phyloP scores from a whole-genome alignment of 805 yeast genomes.

The Debaryomyces hansenii region DNA sequence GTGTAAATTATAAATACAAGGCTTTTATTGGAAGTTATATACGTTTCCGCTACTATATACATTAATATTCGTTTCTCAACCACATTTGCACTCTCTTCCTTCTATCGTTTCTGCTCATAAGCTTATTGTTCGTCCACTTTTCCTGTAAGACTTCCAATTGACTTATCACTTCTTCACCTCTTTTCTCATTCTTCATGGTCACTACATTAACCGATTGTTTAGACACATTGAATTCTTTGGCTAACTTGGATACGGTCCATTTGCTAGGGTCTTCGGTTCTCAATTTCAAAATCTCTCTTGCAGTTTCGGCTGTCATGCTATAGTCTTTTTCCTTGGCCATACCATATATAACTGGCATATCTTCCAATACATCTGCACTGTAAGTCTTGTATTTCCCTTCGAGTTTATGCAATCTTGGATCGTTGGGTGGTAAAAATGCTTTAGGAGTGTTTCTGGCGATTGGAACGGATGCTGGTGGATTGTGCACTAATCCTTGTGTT shows the following conservation, averaged over 20 bases:
- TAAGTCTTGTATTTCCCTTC: conserved; percentile 23
- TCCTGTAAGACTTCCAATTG: conserved; percentile 47
- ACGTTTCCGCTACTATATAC: not conserved
- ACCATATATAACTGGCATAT: conserved; percentile 43
- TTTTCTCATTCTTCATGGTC: conserved; percentile 43
- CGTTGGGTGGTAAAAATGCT: conserved; percentile 62
- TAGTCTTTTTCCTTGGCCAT: conserved; percentile 44
- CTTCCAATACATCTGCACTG: conserved; percentile 32
- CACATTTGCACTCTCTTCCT: conserved; percentile 59
- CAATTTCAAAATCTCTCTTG: conserved; percentile 54
- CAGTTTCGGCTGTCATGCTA: conserved; percentile 57
- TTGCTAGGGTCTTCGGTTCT: conserved; percentile 57
- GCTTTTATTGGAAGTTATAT: not conserved
- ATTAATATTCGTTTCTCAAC: conserved; percentile 56
- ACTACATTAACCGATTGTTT: conserved; percentile 34
- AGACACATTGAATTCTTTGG: conserved; percentile 57
- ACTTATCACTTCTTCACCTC: conserved; percentile 44
- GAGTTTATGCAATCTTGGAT: conserved; percentile 51
- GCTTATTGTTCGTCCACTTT: conserved; percentile 50
- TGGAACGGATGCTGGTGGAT: conserved; percentile 58
- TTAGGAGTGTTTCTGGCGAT: conserved; percentile 60
- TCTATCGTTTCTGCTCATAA: conserved; percentile 55
- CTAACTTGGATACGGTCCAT: conserved; percentile 65
- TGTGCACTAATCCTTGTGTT: conserved; percentile 58
- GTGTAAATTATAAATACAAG: conserved; percentile 1